phyloP scores from a whole-genome alignment of 768 basidiomycete genomes.

The Amanita exitialis region DNA sequence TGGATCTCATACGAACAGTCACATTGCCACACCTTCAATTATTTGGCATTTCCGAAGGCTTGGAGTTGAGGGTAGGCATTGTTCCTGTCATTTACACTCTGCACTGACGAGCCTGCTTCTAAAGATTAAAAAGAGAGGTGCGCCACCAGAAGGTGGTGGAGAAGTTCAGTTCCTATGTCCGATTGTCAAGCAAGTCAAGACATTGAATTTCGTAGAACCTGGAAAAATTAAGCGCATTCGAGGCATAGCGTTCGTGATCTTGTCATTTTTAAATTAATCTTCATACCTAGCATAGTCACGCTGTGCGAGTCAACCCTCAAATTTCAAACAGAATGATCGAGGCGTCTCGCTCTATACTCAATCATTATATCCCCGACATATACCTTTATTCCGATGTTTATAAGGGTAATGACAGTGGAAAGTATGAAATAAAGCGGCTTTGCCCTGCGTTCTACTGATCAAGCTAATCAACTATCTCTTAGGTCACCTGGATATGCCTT shows the following conservation, averaged over 20 bases:
- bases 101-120: background rate
- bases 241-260: slow-evolving; percentile 75
- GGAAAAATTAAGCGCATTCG: slow-evolving; percentile 93
- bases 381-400: slow-evolving; percentile 98
- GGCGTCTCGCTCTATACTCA: slow-evolving; percentile 82
- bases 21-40: slow-evolving; percentile 85
- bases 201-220: slow-evolving; percentile 82
- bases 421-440: slow-evolving; percentile 43
- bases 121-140: slow-evolving; percentile 91
- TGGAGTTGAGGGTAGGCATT: slow-evolving; percentile 69
- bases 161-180: slow-evolving; percentile 93
- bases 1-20: slow-evolving; percentile 81
- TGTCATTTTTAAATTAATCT: background rate
- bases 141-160: slow-evolving; percentile 85
- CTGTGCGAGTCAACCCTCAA: slow-evolving; percentile 93
- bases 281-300: slow-evolving; percentile 49
- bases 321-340: slow-evolving; percentile 98
- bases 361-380: slow-evolving; percentile 95
- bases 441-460: background rate
- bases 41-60: slow-evolving; percentile 83
- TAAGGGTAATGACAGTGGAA: slow-evolving; percentile 95
- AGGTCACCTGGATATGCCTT: slow-evolving; percentile 97
- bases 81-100: background rate
- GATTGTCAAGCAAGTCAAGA: slow-evolving; percentile 83
- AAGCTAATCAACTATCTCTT: background rate